Base-by-base conservation (phyloP, 306 rosid genomes). In the Argentina anserina region DNA sequence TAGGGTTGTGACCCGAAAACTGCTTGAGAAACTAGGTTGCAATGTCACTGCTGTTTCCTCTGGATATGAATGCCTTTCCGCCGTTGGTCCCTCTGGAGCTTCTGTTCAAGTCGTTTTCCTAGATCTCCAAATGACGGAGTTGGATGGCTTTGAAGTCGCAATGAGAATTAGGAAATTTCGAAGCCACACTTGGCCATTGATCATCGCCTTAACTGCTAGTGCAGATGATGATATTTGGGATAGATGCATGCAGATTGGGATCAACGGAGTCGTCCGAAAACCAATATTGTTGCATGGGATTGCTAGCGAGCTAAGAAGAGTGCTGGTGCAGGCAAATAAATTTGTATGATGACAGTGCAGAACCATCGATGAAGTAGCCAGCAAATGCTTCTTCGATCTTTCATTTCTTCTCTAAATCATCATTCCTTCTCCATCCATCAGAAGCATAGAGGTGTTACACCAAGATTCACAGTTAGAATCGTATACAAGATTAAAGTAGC, bases 21-120 rank as follows among this genome's bases (percentile, higher is more conserved):
- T 90, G 88, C 97, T 95, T 25, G 97, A 88, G 84, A 95, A 88
- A 82, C 83, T 95, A 33, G 99, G 99, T 21, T 95, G 99, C 80
- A 49, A 21, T 3, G 99, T 95, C 12, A 90, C 89, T 17, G 72
- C 90, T 2, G 92, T 89, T 58, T 85, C 97, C 50, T 84, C 97
- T 4, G 99, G 97, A 74, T 88, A 84, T 7, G 99, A 95, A 71
- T 95, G 99, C 81, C 97, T 95, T 23, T 23, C 89, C 39, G 70
- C 83, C 8, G 65, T 90, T 70, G 90, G 93, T 62, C 84, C 92
- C 0, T 63, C 87, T n/a, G 89, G 90, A 64, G 72, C 90, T 37
- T 74, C 97, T 10, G 25, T 90, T 56, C 88, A 92, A 82, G 80
- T 91, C 74, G 77, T 92, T 73, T 84, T 95, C 20, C 85, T 95